Conservation (phyloP, 306 rosid genomes). For the Inga laurina region DNA sequence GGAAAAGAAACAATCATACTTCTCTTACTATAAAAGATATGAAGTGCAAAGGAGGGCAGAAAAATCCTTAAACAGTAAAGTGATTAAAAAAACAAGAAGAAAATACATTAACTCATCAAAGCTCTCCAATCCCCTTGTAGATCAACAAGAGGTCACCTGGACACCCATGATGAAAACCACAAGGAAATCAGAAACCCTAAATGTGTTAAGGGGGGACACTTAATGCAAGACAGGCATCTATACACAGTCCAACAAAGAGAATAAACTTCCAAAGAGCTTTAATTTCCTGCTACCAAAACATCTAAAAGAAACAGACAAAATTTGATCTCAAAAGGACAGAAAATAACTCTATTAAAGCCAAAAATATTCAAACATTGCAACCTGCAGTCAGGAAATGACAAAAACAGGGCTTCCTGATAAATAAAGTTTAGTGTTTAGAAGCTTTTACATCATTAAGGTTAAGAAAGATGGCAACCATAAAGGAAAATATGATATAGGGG, state of each 20-base stretch:
- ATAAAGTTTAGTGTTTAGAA: background rate
- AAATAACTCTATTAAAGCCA: background rate
- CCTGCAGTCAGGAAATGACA: slow-evolving; percentile 20
- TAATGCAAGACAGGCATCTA: background rate
- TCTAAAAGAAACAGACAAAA: background rate
- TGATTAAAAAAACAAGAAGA: background rate
- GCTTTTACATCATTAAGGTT: slow-evolving; percentile 21
- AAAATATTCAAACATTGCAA: background rate
- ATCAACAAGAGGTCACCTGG: background rate
- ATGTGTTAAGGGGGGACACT: background rate
- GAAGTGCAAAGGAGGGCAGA: background rate
- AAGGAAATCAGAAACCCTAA: background rate
- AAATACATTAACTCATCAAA: background rate
- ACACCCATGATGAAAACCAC: background rate
- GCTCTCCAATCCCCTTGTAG: background rate
- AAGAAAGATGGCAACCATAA: background rate
- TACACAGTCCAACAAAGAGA: background rate
- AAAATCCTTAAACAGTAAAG: background rate
- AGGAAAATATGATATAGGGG: background rate
- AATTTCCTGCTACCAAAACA: background rate
- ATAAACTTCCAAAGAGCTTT: background rate
- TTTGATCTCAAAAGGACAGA: background rate
- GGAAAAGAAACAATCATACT: background rate
- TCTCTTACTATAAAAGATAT: background rate
- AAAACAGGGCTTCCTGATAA: slow-evolving; percentile 11